These are phyloP conservation scores for Pleurotus eryngii DNA, from an alignment of 768 basidiomycete genomes.

Conservation along the genomic window DNA sequence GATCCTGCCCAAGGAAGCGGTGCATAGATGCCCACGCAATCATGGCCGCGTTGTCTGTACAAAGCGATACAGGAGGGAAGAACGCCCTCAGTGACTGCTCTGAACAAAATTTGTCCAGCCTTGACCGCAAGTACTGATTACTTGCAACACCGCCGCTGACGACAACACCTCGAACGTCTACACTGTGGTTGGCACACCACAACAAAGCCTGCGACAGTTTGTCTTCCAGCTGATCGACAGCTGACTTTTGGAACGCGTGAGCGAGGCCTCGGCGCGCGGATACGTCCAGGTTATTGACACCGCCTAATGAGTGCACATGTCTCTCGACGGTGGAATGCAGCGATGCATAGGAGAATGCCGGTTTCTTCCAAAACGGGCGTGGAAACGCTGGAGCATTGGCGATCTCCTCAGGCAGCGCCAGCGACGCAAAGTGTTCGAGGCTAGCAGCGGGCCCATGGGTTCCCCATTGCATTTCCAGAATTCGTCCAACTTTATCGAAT, in stretches of 20 bases:
- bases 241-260: conserved; percentile 69
- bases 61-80: conserved; percentile 77
- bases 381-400: conserved; percentile 38
- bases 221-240: conserved; percentile 67
- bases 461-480: conserved; percentile 65
- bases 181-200: conserved; percentile 38
- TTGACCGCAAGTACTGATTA: conserved; percentile 39
- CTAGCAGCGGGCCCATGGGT: conserved; percentile 73
- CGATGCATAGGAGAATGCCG: conserved; percentile 78
- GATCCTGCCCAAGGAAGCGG: conserved; percentile 62
- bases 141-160: conserved; percentile 94
- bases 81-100: conserved; percentile 39
- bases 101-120: conserved; percentile 37
- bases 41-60: conserved; percentile 98
- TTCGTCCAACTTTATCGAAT: conserved; percentile 79
- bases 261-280: conserved; percentile 50
- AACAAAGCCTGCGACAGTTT: conserved; percentile 61
- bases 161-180: conserved; percentile 58
- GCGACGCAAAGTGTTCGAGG: conserved; percentile 66
- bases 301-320: conserved; percentile 41
- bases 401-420: conserved; percentile 22
- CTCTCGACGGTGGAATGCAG: conserved; percentile 71
- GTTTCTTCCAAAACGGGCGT: conserved; percentile 45
- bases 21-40: conserved; percentile 90
- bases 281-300: conserved; percentile 37